A percentile compares a stretch with the other conserved stretches of the same genome.
Evolutionary conservation across 202 grass and related monocot genomes (phyloP).

Genomic region (Carex arenaria): DNA sequence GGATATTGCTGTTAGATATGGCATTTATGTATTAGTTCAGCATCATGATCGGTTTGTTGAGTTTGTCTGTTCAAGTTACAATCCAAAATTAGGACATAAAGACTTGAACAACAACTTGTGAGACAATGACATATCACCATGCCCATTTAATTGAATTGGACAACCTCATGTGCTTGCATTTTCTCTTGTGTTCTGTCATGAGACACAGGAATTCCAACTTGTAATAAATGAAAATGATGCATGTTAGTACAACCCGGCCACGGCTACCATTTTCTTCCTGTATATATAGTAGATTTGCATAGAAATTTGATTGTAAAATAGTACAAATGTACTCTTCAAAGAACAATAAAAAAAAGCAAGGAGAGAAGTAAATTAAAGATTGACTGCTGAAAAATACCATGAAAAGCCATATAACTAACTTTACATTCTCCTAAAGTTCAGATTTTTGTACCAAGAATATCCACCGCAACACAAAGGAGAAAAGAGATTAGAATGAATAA

Average conservation of each 20-base stretch:
- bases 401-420: neutral
- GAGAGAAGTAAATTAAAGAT: too few relatives aligned
- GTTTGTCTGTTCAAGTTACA: neutral
- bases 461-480: neutral
- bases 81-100: neutral
- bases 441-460: neutral
- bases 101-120: neutral
- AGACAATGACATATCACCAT: neutral
- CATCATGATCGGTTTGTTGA: neutral
- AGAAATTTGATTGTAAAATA: too few relatives aligned
- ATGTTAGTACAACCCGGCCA: too few relatives aligned
- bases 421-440: neutral
- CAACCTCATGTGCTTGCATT: neutral
- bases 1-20: slow-evolving; percentile 8
- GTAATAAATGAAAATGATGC: too few relatives aligned
- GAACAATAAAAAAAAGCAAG: too few relatives aligned
- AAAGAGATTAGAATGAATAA: neutral
- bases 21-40: neutral
- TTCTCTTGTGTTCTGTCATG: neutral
- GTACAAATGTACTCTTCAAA: too few relatives aligned
- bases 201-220: neutral
- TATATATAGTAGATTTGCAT: too few relatives aligned
- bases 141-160: neutral
- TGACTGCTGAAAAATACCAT: neutral
- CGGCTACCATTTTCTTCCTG: too few relatives aligned